A percentile compares a stretch with the other conserved stretches of the same genome.
These are phyloP conservation scores for Coemansia sp. DNA, from an alignment of 192 early-diverging fungal species.

Conservation along the genomic window DNA sequence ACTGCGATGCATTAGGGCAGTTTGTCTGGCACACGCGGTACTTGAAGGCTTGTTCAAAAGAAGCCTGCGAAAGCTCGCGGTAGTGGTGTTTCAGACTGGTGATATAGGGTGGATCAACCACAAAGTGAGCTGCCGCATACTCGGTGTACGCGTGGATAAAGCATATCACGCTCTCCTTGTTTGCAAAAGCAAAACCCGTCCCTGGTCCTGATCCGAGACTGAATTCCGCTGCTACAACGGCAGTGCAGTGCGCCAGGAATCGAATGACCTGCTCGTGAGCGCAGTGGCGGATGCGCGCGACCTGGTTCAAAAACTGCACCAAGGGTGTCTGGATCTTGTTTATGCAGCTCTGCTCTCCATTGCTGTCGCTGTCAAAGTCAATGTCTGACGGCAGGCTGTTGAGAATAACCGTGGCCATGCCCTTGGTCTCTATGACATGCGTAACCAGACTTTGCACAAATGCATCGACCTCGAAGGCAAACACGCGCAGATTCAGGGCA, in stretches of 20 bases:
- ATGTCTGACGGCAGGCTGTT: conserved; percentile 16
- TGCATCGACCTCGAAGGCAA: conserved; percentile 42
- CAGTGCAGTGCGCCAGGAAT: conserved; percentile 21
- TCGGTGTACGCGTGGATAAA: conserved; percentile 32
- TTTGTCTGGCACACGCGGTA: conserved; percentile 33
- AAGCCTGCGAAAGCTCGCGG: conserved; percentile 15
- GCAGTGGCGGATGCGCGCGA: conserved; percentile 24
- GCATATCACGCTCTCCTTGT: conserved; percentile 30
- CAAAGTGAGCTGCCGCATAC: conserved; percentile 32
- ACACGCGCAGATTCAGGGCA: neutral
- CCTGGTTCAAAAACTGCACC: conserved; percentile 25
- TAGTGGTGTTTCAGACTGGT: conserved; percentile 21
- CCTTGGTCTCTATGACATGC: conserved; percentile 13
- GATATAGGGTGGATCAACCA: conserved; percentile 17
- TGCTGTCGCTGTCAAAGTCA: conserved; percentile 4
- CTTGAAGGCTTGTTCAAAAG: conserved; percentile 38
- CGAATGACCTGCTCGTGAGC: conserved; percentile 32
- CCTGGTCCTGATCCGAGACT: neutral
- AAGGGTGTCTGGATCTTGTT: conserved; percentile 10
- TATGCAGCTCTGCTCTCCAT: neutral
- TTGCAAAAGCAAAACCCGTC: neutral
- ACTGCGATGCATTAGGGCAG: conserved; percentile 26
- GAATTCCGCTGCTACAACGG: conserved; percentile 20
- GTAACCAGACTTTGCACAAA: conserved; percentile 38
- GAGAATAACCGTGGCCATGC: conserved; percentile 18